phyloP scores from a whole-genome alignment of 2,329 filamentous ascomycete species.

The Zasmidium angulare region DNA sequence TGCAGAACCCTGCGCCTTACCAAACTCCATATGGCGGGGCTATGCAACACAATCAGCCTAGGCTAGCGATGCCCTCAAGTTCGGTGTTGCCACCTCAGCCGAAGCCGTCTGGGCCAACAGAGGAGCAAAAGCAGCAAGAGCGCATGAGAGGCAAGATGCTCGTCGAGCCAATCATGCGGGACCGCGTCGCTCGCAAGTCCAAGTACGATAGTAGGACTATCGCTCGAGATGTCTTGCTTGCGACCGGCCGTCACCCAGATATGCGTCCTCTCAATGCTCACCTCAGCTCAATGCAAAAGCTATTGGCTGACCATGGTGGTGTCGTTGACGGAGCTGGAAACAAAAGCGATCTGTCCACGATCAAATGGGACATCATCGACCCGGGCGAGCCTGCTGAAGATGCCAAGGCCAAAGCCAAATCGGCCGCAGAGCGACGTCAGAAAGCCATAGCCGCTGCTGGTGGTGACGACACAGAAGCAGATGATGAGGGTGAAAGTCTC shows the following conservation, averaged over 20 bases:
- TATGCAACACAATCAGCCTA: constrained; percentile 5
- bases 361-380: constrained; percentile 64
- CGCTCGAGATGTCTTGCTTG: constrained; percentile 62
- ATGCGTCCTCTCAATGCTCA: constrained; percentile 61
- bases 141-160: constrained; percentile 36
- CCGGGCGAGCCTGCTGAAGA: constrained; percentile 48
- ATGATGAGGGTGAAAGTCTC: constrained; percentile 12
- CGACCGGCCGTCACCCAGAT: constrained; percentile 61
- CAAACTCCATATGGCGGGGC: not conserved
- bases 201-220: constrained; percentile 63
- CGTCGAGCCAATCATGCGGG: constrained; percentile 48
- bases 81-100: constrained; percentile 5
- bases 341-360: constrained; percentile 54
- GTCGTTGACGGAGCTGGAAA: constrained; percentile 39
- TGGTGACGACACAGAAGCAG: constrained; percentile 29
- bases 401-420: constrained; percentile 15
- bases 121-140: constrained; percentile 30
- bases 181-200: constrained; percentile 49
- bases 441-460: constrained; percentile 6
- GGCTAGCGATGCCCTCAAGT: not conserved
- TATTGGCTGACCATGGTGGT: constrained; percentile 34
- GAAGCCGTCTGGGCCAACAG: constrained; percentile 27
- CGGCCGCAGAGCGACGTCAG: constrained; percentile 2
- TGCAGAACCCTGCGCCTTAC: not conserved
- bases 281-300: constrained; percentile 46